Evolutionary conservation across 495 filamentous ascomycete genomes (phyloP).

Genomic region (Bryoglossum gracile): DNA sequence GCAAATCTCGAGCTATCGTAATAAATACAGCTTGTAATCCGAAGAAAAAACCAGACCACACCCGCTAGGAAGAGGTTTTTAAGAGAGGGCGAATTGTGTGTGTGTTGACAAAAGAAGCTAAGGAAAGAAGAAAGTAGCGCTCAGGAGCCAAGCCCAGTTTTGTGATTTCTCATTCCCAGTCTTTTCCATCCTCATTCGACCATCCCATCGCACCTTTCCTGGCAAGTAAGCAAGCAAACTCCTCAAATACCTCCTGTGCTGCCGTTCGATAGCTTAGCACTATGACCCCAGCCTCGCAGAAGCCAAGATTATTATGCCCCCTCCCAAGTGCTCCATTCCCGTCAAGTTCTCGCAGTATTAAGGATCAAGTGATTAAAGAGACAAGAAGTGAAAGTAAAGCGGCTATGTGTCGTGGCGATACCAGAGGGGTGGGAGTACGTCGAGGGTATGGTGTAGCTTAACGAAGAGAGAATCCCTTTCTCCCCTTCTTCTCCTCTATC

Average conservation of each 20-base stretch:
- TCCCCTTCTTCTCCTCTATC: slow-evolving; percentile 90
- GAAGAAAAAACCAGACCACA: slow-evolving; percentile 18
- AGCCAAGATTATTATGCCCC: slow-evolving; percentile 17
- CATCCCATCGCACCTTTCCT: too few relatives aligned
- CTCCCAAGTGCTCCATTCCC: slow-evolving; percentile 10
- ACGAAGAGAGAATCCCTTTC: slow-evolving; percentile 98
- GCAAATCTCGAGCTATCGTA: slow-evolving; percentile 24
- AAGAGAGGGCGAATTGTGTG: too few relatives aligned
- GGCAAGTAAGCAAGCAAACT: slow-evolving; percentile 16
- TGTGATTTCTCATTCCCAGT: slow-evolving; percentile 20
- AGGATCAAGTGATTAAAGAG: slow-evolving; percentile 26
- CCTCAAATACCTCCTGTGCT: slow-evolving; percentile 15
- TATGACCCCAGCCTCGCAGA: slow-evolving; percentile 24
- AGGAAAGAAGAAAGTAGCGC: slow-evolving; percentile 11
- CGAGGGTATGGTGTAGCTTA: slow-evolving; percentile 36
- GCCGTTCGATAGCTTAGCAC: too few relatives aligned
- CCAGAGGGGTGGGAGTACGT: slow-evolving; percentile 14
- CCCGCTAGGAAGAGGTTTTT: not conserved
- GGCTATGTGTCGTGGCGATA: slow-evolving; percentile 19
- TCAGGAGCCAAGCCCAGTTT: slow-evolving; percentile 16
- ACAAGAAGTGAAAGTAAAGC: slow-evolving; percentile 27
- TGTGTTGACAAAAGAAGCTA: too few relatives aligned
- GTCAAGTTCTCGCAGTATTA: slow-evolving; percentile 18
- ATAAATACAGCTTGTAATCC: slow-evolving; percentile 22
- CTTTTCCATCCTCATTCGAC: slow-evolving; percentile 12